A percentile compares a stretch with the other conserved stretches of the same genome.
phyloP scores from a whole-genome alignment of 2,329 filamentous ascomycete genomes.

The Fusarium sp. region DNA sequence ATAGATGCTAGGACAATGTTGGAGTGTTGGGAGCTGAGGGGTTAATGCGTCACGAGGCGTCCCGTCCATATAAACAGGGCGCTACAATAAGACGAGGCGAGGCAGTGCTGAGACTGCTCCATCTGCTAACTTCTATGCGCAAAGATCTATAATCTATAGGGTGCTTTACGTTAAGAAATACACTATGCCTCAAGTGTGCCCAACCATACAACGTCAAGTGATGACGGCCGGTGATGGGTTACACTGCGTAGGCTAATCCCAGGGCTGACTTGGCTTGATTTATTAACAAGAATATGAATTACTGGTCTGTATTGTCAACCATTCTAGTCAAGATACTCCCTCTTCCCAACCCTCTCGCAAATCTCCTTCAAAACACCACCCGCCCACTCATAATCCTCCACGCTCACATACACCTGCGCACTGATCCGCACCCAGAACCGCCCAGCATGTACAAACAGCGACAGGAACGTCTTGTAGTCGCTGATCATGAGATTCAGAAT shows the following conservation, averaged over 20 bases:
- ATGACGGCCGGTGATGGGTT: not conserved
- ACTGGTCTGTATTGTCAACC: not conserved
- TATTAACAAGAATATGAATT: not conserved
- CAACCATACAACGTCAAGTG: not conserved
- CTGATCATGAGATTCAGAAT: conserved; percentile 63
- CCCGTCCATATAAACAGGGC: conserved; percentile 3
- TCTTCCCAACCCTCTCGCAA: conserved; percentile 54
- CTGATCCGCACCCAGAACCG: conserved; percentile 79
- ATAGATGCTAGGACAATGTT: not conserved
- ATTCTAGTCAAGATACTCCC: conserved; percentile 46
- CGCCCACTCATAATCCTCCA: conserved; percentile 79
- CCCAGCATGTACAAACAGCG: conserved; percentile 68
- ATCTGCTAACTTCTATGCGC: too few relatives aligned
- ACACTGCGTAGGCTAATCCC: not conserved
- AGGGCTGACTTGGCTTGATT: not conserved
- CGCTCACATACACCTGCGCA: conserved; percentile 85
- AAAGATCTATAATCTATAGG: not conserved
- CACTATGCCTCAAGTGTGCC: not conserved
- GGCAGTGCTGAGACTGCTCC: conserved; percentile 1
- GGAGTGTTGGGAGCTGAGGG: not conserved
- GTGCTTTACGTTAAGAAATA: not conserved
- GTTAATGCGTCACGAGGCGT: conserved; percentile 15
- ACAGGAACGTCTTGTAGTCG: conserved; percentile 78
- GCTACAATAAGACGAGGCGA: conserved; percentile 15
- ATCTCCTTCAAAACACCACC: conserved; percentile 67